Percentiles rank a stretch among this genome's conserved stretches.
Conservation (phyloP, 108 stramenopile species). For the Cylindrotheca fusiformis region DNA sequence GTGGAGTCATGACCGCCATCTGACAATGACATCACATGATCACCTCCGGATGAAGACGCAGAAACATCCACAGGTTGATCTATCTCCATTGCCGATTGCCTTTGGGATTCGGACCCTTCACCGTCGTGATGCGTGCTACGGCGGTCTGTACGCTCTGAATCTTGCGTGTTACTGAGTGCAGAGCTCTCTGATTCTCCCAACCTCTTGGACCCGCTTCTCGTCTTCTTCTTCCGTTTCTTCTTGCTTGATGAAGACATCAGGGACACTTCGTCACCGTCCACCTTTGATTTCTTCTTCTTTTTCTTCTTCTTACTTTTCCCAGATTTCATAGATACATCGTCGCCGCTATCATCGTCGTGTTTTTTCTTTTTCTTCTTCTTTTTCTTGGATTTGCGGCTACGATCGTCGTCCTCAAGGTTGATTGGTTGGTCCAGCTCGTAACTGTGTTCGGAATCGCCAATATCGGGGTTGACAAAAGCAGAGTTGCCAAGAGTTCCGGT, state of each 20-base stretch:
- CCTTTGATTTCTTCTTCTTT: background rate
- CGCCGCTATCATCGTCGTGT: slow-evolving; percentile 1
- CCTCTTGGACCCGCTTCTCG: background rate
- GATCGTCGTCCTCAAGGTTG: no score
- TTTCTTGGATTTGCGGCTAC: background rate
- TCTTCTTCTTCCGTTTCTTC: background rate
- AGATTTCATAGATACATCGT: background rate
- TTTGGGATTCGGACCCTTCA: background rate
- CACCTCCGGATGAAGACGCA: no score
- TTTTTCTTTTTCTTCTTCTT: background rate
- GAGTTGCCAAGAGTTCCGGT: background rate
- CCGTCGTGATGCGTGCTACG: background rate
- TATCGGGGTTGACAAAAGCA: background rate
- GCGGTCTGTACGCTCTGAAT: background rate
- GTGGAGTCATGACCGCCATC: no score
- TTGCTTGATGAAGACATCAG: no score
- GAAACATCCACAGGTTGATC: no score
- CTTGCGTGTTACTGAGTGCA: background rate
- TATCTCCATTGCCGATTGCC: no score
- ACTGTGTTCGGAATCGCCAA: no score
- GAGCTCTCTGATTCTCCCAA: background rate
- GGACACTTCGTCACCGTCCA: background rate
- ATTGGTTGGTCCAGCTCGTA: no score
- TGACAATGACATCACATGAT: no score
- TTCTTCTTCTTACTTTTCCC: slow-evolving; percentile 4